Evolutionary conservation across 352 stramenopile species (phyloP), one percentile per base, ranked within the genome.

Genomic region (Plasmopara viticola): DNA sequence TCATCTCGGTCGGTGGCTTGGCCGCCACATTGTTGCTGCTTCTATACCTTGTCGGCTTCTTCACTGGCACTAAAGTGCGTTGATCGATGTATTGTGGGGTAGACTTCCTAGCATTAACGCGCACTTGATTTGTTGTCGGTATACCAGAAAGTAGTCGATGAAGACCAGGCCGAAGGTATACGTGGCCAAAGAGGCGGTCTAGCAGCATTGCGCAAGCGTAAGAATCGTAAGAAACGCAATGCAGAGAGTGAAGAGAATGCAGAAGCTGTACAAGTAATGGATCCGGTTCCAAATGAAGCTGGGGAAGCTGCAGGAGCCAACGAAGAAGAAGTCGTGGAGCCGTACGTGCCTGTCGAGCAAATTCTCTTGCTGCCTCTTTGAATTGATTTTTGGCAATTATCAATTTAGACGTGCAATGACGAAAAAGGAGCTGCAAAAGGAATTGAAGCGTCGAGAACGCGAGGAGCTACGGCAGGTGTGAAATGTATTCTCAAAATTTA

Each of bases 341-440:
- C 77, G 72, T 86, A 57, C 9, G 69, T 56, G 44, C 18, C 9
- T 52, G 2, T 5, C 7, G 31, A 35, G 10, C 31, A 12, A 35
- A 12, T 12, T 35, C 31, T 35, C 10, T 25, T 25, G 20, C 20
- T 35, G 31, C 31, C 31, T 35, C 31, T 9, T 51, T 44, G 38
- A 31, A 39, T 39, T 50, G 46, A 58, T 10, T 13, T 17, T 34
- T 38, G 31, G 9, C 15, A 37, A 56, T 9, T 53, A 2, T 50
- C 18, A 7, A 12, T 6, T 1, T 37, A 82, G 72, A 15, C 66
- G 64, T 51, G 62, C 64, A 37, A 83, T 86, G 74, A 86, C 70
- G 29, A 86, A 85, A 68, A 86, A 81, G 37, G 81, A 89, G 56
- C 55, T 91, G 44, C 70, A 84, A 51, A 89, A 89, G 68, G 81